A percentile compares a stretch with the other conserved stretches of the same genome.
phyloP scores from a whole-genome alignment of 2,329 filamentous ascomycete species.

The Colletotrichum sp. region DNA sequence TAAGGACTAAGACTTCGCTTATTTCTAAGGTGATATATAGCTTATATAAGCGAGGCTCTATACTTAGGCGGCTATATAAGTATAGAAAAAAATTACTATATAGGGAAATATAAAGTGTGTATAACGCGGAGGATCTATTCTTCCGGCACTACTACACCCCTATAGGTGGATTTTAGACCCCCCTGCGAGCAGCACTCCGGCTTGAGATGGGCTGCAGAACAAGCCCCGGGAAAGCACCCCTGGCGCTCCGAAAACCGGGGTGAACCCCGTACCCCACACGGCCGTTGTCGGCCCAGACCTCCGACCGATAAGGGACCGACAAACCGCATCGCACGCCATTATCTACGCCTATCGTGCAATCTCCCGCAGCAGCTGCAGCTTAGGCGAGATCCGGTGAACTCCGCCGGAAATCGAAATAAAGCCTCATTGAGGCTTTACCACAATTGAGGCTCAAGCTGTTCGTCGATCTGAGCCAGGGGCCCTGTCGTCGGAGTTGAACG shows the following conservation, averaged over 20 bases:
- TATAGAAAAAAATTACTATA: too few species aligned
- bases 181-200: too few species aligned
- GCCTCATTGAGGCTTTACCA: background rate
- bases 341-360: background rate
- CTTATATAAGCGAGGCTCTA: too few species aligned
- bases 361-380: background rate
- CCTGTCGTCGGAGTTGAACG: background rate
- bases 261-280: conserved; percentile 5
- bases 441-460: background rate
- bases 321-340: conserved; percentile 6
- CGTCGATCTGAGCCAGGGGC: background rate
- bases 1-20: too few species aligned
- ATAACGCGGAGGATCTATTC: too few species aligned
- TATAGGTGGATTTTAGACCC: too few species aligned
- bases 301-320: conserved; percentile 7
- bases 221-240: background rate
- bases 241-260: background rate
- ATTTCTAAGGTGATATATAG: too few species aligned
- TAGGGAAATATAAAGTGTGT: too few species aligned
- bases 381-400: background rate
- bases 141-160: too few species aligned
- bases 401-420: background rate
- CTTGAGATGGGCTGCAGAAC: background rate
- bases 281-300: conserved; percentile 2
- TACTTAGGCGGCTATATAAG: too few species aligned